These are phyloP conservation scores for Leishmania amazonensis DNA, from an alignment of 208 protist species.

Conservation along the genomic window DNA sequence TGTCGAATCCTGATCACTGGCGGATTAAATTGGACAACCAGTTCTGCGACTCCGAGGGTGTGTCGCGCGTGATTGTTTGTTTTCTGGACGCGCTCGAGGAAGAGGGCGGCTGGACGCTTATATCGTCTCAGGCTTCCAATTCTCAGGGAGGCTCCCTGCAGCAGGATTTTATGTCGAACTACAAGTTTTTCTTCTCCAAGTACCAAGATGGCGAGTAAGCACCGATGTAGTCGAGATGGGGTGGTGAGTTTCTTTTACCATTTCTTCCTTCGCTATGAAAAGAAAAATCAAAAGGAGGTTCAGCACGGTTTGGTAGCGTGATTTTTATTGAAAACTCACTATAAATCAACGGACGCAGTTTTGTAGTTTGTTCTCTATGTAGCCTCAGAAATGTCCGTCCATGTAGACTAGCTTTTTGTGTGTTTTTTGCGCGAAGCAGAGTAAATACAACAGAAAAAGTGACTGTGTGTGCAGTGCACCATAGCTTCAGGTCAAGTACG, in stretches of 20 bases:
- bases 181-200: slow-evolving; percentile 84
- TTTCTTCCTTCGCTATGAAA: slow-evolving; percentile 1
- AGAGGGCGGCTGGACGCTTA: slow-evolving; percentile 85
- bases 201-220: slow-evolving; percentile 53
- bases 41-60: slow-evolving; percentile 81
- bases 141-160: slow-evolving; percentile 43
- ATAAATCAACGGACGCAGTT: background rate
- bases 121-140: slow-evolving; percentile 65
- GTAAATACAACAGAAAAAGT: slow-evolving; percentile 4
- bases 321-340: background rate
- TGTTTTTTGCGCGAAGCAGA: background rate
- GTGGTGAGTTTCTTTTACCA: slow-evolving; percentile 2
- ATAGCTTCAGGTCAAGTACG: background rate
- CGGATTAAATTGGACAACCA: slow-evolving; percentile 79
- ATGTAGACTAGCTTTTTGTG: slow-evolving; percentile 34
- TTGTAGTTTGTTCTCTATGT: background rate
- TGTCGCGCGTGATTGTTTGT: slow-evolving; percentile 81
- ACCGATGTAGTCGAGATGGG: background rate
- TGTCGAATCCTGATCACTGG: slow-evolving; percentile 86
- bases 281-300: background rate
- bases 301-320: background rate
- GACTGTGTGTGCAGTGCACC: background rate
- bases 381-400: background rate
- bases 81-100: slow-evolving; percentile 87
- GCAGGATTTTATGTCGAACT: slow-evolving; percentile 69